These are phyloP conservation scores for Linnemannia hyalina DNA, from an alignment of 192 early-diverging fungal species.

Conservation along the genomic window DNA sequence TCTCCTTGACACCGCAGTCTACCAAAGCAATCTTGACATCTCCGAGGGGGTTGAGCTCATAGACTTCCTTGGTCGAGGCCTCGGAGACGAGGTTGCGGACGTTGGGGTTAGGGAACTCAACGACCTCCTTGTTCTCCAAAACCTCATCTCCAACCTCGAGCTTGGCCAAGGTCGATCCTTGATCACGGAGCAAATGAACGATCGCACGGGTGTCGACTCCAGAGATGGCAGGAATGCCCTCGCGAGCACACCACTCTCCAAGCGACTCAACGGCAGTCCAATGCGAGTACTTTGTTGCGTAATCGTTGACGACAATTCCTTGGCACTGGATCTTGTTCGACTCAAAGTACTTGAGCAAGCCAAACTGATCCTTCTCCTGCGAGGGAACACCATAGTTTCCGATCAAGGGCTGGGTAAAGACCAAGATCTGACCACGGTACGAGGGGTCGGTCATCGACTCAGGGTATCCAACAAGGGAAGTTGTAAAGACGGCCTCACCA, in stretches of 20 bases:
- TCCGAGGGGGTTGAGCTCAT: constrained; percentile 81
- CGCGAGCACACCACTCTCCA: constrained; percentile 87
- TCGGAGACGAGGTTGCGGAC: constrained; percentile 80
- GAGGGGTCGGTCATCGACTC: constrained; percentile 99
- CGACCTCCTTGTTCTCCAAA: constrained; percentile 54
- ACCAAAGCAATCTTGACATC: constrained; percentile 86
- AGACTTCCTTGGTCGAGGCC: constrained; percentile 80
- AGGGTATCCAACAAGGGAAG: constrained; percentile 94
- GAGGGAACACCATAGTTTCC: constrained; percentile 97
- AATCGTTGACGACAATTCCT: constrained; percentile 92
- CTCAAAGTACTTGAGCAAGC: constrained; percentile 91
- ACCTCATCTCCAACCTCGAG: constrained; percentile 75
- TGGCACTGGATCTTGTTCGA: constrained; percentile 86
- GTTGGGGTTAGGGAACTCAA: constrained; percentile 80
- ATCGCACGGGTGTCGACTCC: constrained; percentile 95
- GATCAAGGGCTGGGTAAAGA: constrained; percentile 96
- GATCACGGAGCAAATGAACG: constrained; percentile 84
- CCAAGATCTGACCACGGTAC: constrained; percentile 95
- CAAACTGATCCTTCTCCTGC: constrained; percentile 79
- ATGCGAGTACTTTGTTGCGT: constrained; percentile 92
- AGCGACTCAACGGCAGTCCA: constrained; percentile 94
- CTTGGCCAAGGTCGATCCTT: constrained; percentile 88
- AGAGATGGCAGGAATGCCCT: constrained; percentile 87
- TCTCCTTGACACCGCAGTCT: constrained; percentile 95
- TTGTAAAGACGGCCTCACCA: constrained; percentile 97